A percentile compares a stretch with the other conserved stretches of the same genome.
These are phyloP conservation scores for Parsonsia alboflavescens DNA, from an alignment of 257 asterid species.

Conservation along the genomic window DNA sequence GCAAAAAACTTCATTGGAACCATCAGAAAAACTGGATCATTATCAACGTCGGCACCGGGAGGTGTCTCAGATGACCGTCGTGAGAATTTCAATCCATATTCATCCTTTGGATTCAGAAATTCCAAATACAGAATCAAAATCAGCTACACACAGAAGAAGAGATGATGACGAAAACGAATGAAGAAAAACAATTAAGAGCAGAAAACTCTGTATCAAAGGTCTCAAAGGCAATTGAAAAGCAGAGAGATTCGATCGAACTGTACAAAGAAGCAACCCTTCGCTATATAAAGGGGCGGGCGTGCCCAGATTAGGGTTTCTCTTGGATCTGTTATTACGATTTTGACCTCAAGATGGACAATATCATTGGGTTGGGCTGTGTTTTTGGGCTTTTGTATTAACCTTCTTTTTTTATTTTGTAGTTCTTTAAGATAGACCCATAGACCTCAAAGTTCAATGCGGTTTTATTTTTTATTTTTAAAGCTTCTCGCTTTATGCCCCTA, in stretches of 20 bases:
- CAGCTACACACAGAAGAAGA: neutral
- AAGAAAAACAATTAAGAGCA: neutral
- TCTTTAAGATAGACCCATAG: no score
- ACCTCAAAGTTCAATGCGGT: no score
- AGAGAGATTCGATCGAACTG: neutral
- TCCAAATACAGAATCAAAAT: neutral
- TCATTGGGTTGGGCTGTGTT: neutral
- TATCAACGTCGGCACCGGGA: conserved; percentile 42
- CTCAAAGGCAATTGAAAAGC: neutral
- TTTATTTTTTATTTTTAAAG: no score
- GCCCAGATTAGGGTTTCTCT: conserved; percentile 26
- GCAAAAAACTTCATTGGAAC: neutral
- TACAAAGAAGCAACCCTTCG: neutral
- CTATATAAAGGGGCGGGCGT: conserved; percentile 21
- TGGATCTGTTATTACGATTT: conserved; percentile 1
- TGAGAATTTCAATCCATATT: conserved; percentile 60
- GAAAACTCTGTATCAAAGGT: neutral
- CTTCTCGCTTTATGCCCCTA: no score
- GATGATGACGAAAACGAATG: no score
- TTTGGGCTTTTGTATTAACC: no score
- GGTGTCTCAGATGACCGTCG: conserved; percentile 84
- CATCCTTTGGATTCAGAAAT: conserved; percentile 39
- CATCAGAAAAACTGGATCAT: conserved; percentile 58
- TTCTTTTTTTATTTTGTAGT: no score
- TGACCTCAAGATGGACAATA: neutral